phyloP scores from a whole-genome alignment of 2,329 filamentous ascomycete genomes.

The Aspergillus flavus region DNA sequence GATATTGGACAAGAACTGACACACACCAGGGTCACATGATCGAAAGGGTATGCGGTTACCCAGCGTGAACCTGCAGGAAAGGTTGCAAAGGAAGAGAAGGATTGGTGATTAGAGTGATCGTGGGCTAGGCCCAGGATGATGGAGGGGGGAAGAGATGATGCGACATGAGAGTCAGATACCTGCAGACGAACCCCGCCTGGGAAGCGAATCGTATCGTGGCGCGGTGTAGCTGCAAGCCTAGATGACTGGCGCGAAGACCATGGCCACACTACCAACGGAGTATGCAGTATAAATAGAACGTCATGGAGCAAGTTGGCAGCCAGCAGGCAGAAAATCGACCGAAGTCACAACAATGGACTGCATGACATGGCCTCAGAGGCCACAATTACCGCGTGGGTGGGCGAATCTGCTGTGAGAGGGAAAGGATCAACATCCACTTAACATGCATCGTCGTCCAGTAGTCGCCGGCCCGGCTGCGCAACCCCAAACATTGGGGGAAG shows the following conservation, averaged over 20 bases:
- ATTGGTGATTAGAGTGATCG: slow-evolving; percentile 24
- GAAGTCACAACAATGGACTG: slow-evolving; percentile 13
- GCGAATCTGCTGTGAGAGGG: slow-evolving; percentile 2
- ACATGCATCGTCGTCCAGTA: slow-evolving; percentile 16
- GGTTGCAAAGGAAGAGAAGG: slow-evolving; percentile 16
- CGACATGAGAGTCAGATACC: slow-evolving; percentile 21
- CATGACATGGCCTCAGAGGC: slow-evolving; percentile 7
- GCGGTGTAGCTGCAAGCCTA: slow-evolving; percentile 15
- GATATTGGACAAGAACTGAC: slow-evolving; percentile 29
- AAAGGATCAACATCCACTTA: slow-evolving; percentile 20
- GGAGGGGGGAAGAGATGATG: slow-evolving; percentile 15
- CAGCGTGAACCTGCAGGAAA: slow-evolving; percentile 35
- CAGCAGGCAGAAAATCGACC: slow-evolving; percentile 16
- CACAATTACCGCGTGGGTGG: slow-evolving; percentile 13
- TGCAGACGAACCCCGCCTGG: slow-evolving; percentile 25
- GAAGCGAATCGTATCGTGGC: slow-evolving; percentile 25
- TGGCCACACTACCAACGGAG: neutral
- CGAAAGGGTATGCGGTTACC: slow-evolving; percentile 36
- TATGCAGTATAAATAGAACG: neutral
- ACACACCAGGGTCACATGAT: slow-evolving; percentile 41
- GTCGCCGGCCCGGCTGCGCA: slow-evolving; percentile 11
- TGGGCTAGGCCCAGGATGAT: slow-evolving; percentile 17
- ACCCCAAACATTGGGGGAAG: slow-evolving; percentile 18
- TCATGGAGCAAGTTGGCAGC: slow-evolving; percentile 8
- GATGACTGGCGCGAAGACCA: slow-evolving; percentile 8